Percentiles rank a stretch among this genome's conserved stretches.
These are phyloP conservation scores for Colletotrichum chlorophyti DNA, from an alignment of 2,329 filamentous ascomycete genomes.

Conservation along the genomic window DNA sequence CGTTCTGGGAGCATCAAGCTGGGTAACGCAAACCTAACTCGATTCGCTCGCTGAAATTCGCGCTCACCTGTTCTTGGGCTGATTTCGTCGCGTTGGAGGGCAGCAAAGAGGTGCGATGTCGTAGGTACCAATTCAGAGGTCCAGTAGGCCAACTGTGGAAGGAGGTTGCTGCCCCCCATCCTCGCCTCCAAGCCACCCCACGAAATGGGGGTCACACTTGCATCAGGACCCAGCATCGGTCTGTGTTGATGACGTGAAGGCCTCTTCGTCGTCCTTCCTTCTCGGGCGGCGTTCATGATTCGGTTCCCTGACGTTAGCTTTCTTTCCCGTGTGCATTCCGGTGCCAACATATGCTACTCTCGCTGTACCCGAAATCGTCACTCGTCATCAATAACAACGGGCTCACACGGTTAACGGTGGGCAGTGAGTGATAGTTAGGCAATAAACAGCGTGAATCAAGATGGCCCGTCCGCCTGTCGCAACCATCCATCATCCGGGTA, in stretches of 20 bases:
- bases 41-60: not conserved
- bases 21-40: too few species aligned
- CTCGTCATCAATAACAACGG: not conserved
- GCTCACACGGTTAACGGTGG: too few species aligned
- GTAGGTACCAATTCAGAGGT: conserved; percentile 16
- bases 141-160: conserved; percentile 2
- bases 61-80: not conserved
- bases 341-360: not conserved
- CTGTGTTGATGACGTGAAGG: conserved; percentile 13
- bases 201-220: conserved; percentile 26
- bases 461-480: not conserved
- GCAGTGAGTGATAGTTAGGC: not conserved
- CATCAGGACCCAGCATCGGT: conserved; percentile 13
- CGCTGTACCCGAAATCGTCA: not conserved
- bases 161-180: conserved; percentile 14
- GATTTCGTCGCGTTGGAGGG: not conserved
- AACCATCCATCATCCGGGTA: not conserved
- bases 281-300: not conserved
- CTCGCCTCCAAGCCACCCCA: conserved; percentile 19
- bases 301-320: not conserved
- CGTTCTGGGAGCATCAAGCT: too few species aligned
- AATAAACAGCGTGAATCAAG: not conserved
- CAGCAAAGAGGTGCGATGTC: conserved; percentile 4
- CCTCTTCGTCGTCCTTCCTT: not conserved
- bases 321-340: conserved; percentile 14